phyloP scores from a whole-genome alignment of 129 eudicot species.

The Centella asiatica region DNA sequence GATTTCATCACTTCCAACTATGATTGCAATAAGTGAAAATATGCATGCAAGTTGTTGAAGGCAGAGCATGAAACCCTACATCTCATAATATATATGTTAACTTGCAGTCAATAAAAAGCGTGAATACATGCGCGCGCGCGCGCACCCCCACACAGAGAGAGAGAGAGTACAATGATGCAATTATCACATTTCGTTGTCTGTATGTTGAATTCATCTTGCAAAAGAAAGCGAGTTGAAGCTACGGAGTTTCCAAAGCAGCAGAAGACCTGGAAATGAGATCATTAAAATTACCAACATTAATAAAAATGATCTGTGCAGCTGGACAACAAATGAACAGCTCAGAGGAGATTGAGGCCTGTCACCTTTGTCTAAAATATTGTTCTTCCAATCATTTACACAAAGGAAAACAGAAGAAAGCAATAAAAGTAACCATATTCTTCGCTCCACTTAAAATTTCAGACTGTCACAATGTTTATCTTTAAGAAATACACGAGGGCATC shows the following conservation, averaged over 20 bases:
- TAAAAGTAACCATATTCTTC: too few species aligned
- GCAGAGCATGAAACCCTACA: conserved; percentile 95
- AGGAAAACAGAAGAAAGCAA: too few species aligned
- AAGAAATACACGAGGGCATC: too few species aligned
- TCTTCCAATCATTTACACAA: too few species aligned
- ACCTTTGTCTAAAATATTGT: too few species aligned
- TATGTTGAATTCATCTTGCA: conserved; percentile 98
- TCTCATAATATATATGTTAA: conserved; percentile 11
- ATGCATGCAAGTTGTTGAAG: conserved; percentile 96
- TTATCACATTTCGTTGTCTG: conserved; percentile 96
- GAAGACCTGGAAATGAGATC: conserved; percentile 50
- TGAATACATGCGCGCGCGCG: too few species aligned
- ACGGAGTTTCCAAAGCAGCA: conserved; percentile 92
- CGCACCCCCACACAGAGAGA: too few species aligned
- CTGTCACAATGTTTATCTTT: too few species aligned
- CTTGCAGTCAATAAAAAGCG: too few species aligned
- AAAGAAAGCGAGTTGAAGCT: conserved; percentile 87
- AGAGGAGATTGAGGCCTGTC: too few species aligned
- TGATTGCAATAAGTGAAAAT: conserved; percentile 76
- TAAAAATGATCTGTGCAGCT: background rate
- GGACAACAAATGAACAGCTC: background rate
- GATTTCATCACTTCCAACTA: conserved; percentile 85
- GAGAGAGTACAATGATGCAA: conserved; percentile 82
- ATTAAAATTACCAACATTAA: conserved; percentile 4
- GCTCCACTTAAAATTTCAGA: too few species aligned